Conservation (phyloP, 78 protist species). For the Dictyostelium discoideum region DNA sequence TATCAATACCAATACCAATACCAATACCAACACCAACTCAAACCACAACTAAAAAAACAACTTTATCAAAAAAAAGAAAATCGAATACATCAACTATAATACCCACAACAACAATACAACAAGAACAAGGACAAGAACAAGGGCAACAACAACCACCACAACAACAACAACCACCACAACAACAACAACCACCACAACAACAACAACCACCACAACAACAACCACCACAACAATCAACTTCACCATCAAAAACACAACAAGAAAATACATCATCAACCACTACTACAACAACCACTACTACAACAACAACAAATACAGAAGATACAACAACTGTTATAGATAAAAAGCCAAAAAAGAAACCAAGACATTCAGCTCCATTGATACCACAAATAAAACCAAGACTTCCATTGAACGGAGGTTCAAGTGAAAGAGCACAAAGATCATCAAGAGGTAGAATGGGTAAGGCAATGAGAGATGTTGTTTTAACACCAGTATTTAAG, state of each 20-base stretch:
- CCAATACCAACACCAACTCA: neutral
- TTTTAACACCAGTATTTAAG: constrained; percentile 16
- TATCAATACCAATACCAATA: neutral
- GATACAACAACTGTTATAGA: neutral
- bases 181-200: neutral
- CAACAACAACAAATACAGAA: neutral
- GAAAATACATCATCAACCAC: neutral
- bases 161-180: neutral
- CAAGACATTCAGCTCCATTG: neutral
- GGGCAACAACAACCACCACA: neutral
- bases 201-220: neutral
- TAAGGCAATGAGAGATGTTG: neutral
- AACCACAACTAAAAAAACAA: neutral
- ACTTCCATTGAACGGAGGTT: neutral
- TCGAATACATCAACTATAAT: neutral
- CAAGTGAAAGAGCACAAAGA: constrained; percentile 62
- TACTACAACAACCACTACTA: neutral
- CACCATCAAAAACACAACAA: neutral
- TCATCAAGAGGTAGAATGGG: constrained; percentile 41
- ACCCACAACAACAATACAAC: neutral
- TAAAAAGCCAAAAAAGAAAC: constrained; percentile 26
- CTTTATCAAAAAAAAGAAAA: neutral
- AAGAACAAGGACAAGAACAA: neutral
- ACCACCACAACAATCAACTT: neutral
- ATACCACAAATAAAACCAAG: neutral